These are phyloP conservation scores for Lonicera japonica DNA, from an alignment of 129 eudicot genomes.

Conservation along the genomic window DNA sequence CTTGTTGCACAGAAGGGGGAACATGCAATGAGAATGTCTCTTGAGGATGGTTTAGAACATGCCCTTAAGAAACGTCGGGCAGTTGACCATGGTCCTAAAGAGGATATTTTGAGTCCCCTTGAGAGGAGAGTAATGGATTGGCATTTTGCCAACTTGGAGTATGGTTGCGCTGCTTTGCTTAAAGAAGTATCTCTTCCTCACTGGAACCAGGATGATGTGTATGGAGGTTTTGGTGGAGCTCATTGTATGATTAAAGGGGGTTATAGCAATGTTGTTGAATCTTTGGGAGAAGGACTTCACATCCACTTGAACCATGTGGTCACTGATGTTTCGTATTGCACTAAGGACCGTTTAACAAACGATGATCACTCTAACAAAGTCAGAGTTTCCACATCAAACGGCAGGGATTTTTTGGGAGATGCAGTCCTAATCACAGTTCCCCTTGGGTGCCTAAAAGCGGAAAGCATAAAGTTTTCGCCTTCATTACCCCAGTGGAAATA, in stretches of 20 bases:
- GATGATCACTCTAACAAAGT: constrained; percentile 40
- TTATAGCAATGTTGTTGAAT: constrained; percentile 76
- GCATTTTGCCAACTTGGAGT: constrained; percentile 99
- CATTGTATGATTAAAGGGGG: constrained; percentile 99
- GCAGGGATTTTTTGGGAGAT: constrained; percentile 66
- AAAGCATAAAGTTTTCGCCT: constrained; percentile 74
- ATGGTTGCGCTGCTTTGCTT: constrained; percentile 94
- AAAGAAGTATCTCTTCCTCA: constrained; percentile 87
- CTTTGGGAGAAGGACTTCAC: constrained; percentile 65
- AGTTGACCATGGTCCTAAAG: constrained; percentile 12
- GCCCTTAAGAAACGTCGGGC: constrained; percentile 60
- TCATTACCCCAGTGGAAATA: constrained; percentile 80
- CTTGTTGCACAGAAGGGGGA: constrained; percentile 84
- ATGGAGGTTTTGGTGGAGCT: constrained; percentile 99
- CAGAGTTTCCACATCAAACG: constrained; percentile 66
- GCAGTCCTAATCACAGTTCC: constrained; percentile 87
- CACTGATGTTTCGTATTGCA: constrained; percentile 42
- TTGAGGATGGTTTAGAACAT: constrained; percentile 88
- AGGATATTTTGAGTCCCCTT: constrained; percentile 68
- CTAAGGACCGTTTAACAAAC: constrained; percentile 12
- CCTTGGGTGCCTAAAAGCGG: constrained; percentile 86
- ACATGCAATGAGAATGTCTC: constrained; percentile 74
- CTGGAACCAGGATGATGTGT: constrained; percentile 97
- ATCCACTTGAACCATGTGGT: constrained; percentile 73
- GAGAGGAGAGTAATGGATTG: constrained; percentile 98